Evolutionary conservation across 768 basidiomycete genomes (phyloP), one percentile per base, ranked within the genome.

Genomic region (Leccinellum albellum): DNA sequence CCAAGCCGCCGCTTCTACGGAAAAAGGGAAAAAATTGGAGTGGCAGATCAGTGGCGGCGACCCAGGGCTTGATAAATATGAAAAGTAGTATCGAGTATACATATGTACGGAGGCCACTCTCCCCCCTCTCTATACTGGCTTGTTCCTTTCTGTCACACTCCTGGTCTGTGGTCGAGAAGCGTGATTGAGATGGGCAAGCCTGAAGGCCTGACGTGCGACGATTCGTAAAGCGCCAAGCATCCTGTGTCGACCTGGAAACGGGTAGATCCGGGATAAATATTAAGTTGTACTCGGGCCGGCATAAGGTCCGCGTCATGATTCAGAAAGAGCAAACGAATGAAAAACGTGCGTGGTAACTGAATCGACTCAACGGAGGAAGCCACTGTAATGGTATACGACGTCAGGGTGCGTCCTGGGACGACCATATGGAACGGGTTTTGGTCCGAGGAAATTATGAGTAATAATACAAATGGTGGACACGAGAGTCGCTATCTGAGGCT

Each of bases 401-500:
- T 54, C 61, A 60, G 50, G 49, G 53, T 53, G 57, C 52, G 60
- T 65, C 62, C 56, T 59, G 63, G 66, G 50, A 60, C 52, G 61
- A 62, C 67, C 62, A 52, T 52, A 56, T 21, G 55, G 53, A 60
- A 54, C 53, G 53, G 52, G 54, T 50, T 50, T 65, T 48, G 58
- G 61, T 70, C 70, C 55, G 56, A 67, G 66, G 60, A 57, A 58
- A 54, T 72, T 70, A 70, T 70, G 70, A 72, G 68, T 70, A 72
- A 72, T 72, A 64, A 70, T 70, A 70, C 68, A 70, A 59, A 57
- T 40, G 49, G 55, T 9, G 31, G 49, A 23, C 17, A 50, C 49
- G 49, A 23, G 23, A 20, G 49, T 50, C 32, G 49, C 49, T 50
- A 50, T 50, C 44, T 17, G 57, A 53, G 61, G 70, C 60, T 65